Conservation (phyloP, 495 filamentous ascomycete species). For the Neurospora discreta region DNA sequence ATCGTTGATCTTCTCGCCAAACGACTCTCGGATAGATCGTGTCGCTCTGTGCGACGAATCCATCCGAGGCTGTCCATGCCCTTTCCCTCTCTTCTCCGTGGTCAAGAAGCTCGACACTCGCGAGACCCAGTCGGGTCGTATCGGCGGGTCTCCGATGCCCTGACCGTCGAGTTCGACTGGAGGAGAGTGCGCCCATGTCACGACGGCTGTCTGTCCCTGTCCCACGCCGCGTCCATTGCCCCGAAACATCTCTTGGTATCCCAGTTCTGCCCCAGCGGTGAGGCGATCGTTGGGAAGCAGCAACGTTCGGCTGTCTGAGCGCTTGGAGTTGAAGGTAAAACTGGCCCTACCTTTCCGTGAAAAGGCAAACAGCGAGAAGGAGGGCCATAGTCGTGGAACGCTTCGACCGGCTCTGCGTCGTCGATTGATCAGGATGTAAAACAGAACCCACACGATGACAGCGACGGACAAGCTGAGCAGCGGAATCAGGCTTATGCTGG, state of each 20-base stretch:
- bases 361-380: background rate
- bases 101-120: constrained; percentile 4
- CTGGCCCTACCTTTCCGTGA: background rate
- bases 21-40: constrained; percentile 14
- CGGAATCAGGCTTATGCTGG: constrained; percentile 21
- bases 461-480: constrained; percentile 19
- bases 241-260: background rate
- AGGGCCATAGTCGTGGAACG: background rate
- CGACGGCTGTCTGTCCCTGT: background rate
- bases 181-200: constrained; percentile 11
- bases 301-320: background rate
- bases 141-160: constrained; percentile 1
- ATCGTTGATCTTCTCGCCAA: constrained; percentile 20
- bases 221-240: background rate
- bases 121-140: constrained; percentile 2
- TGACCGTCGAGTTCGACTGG: constrained; percentile 23
- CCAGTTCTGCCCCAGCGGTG: background rate
- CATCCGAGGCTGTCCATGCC: background rate
- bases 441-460: constrained; percentile 14
- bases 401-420: constrained; percentile 4
- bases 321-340: background rate
- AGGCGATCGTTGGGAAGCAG: background rate
- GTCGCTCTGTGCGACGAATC: background rate
- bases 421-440: constrained; percentile 14
- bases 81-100: background rate